Evolutionary conservation across 2,329 filamentous ascomycete species (phyloP).

Genomic region (Penicillium sp.): DNA sequence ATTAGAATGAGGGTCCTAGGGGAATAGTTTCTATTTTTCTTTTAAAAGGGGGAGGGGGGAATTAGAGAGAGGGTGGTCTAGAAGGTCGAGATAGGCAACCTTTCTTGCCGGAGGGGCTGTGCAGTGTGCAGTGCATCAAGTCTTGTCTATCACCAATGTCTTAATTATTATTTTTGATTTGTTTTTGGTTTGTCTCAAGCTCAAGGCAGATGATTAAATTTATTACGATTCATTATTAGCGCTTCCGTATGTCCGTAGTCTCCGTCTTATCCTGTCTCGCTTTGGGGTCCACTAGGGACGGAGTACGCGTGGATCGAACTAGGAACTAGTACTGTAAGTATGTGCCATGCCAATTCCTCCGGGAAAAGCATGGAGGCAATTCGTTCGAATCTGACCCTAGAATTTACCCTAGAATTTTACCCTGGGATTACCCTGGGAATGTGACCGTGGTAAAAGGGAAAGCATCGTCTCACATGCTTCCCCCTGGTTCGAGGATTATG

Average conservation of each 20-base stretch:
- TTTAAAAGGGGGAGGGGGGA: not conserved
- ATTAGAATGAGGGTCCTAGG: not conserved
- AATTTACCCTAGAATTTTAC: not conserved
- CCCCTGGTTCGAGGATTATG: not conserved
- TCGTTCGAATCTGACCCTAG: not conserved
- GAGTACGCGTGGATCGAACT: not conserved
- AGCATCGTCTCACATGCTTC: not conserved
- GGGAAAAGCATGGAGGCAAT: not conserved
- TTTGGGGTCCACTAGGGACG: not conserved
- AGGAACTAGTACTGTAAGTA: not conserved
- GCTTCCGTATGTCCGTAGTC: not conserved
- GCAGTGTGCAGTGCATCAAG: not conserved
- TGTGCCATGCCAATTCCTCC: not conserved
- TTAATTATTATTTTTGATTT: not conserved
- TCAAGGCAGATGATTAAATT: not conserved
- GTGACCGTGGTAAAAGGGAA: not conserved
- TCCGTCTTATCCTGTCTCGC: not conserved
- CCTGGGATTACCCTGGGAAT: slow-evolving; percentile 1
- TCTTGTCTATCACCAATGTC: not conserved
- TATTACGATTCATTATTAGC: not conserved
- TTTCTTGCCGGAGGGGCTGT: not conserved
- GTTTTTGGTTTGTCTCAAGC: not conserved
- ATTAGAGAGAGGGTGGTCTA: not conserved
- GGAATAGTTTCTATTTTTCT: not conserved
- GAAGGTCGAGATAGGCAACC: not conserved